Evolutionary conservation across 1,284 basidiomycete genomes (phyloP).

Genomic region (Pholiota adiposa): DNA sequence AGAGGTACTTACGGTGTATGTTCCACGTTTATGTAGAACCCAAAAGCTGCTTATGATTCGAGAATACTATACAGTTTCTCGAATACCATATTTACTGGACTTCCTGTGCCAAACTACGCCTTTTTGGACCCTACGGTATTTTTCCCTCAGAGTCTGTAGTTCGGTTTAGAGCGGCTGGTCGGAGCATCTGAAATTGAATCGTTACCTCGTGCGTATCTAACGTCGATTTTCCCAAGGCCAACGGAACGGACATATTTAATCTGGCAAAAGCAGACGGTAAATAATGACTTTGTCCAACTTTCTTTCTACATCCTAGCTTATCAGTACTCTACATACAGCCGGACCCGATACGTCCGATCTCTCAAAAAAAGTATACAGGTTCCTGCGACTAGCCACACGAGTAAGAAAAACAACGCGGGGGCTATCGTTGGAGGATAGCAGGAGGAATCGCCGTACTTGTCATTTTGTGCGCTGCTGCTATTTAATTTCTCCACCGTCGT

Average conservation of each 20-base stretch:
- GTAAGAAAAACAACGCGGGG: slow-evolving; percentile 20
- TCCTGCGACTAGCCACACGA: too few relatives aligned
- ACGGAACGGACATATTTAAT: slow-evolving; percentile 4
- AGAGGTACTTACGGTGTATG: slow-evolving; percentile 1
- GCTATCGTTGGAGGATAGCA: slow-evolving; percentile 26
- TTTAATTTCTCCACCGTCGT: slow-evolving; percentile 12
- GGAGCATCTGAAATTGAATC: too few relatives aligned
- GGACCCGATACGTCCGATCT: too few relatives aligned
- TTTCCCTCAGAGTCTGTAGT: background rate
- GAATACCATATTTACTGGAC: slow-evolving; percentile 4
- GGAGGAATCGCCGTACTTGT: slow-evolving; percentile 21
- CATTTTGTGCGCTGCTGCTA: too few relatives aligned
- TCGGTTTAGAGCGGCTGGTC: too few relatives aligned
- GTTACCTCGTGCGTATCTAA: background rate
- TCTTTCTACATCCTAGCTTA: too few relatives aligned
- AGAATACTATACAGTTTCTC: slow-evolving; percentile 7
- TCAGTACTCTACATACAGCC: too few relatives aligned
- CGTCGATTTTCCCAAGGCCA: background rate
- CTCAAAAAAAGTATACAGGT: too few relatives aligned
- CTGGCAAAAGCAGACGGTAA: slow-evolving; percentile 2
- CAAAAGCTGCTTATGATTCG: background rate
- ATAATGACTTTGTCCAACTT: background rate
- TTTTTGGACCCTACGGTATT: slow-evolving; percentile 21
- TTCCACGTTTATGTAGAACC: background rate
- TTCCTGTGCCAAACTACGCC: slow-evolving; percentile 22